These are phyloP conservation scores for Cicer pinnatifidum DNA, from an alignment of 306 rosid species.

Conservation along the genomic window DNA sequence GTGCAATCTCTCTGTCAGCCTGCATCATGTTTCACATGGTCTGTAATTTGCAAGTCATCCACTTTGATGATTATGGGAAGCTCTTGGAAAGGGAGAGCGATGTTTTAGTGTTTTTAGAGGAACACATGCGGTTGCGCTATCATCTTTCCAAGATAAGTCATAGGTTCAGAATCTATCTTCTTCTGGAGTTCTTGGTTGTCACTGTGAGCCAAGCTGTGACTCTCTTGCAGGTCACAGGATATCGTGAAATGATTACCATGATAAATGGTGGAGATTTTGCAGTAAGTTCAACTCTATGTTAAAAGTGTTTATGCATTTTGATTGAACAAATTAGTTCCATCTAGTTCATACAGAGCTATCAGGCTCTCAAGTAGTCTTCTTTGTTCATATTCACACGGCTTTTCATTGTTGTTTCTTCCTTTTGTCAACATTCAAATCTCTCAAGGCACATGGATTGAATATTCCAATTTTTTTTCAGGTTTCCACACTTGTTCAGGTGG, in stretches of 20 bases:
- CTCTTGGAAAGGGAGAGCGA: slow-evolving; percentile 74
- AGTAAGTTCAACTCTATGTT: slow-evolving; percentile 56
- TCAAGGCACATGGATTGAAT: background rate
- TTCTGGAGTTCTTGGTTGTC: slow-evolving; percentile 71
- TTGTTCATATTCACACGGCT: slow-evolving; percentile 8
- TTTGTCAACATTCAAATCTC: background rate
- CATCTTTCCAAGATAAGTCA: slow-evolving; percentile 88
- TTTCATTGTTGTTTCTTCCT: slow-evolving; percentile 5
- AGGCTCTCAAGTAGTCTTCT: background rate
- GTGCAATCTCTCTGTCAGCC: slow-evolving; percentile 73
- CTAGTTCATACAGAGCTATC: background rate
- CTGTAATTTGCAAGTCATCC: slow-evolving; percentile 83
- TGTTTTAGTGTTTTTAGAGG: slow-evolving; percentile 67
- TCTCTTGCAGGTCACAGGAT: slow-evolving; percentile 65
- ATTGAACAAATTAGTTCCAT: slow-evolving; percentile 12
- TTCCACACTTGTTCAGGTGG: slow-evolving; percentile 83
- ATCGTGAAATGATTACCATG: slow-evolving; percentile 57
- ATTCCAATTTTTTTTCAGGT: slow-evolving; percentile 51
- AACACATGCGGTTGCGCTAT: slow-evolving; percentile 74
- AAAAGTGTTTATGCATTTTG: slow-evolving; percentile 32
- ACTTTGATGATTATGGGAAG: slow-evolving; percentile 74
- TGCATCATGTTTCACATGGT: slow-evolving; percentile 83
- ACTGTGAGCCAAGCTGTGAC: slow-evolving; percentile 73
- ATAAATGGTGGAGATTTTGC: slow-evolving; percentile 84
- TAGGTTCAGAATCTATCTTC: slow-evolving; percentile 78